A percentile compares a stretch with the other conserved stretches of the same genome.
These are phyloP conservation scores for Globisporangium apiculatum DNA, from an alignment of 352 stramenopile genomes.

Conservation along the genomic window DNA sequence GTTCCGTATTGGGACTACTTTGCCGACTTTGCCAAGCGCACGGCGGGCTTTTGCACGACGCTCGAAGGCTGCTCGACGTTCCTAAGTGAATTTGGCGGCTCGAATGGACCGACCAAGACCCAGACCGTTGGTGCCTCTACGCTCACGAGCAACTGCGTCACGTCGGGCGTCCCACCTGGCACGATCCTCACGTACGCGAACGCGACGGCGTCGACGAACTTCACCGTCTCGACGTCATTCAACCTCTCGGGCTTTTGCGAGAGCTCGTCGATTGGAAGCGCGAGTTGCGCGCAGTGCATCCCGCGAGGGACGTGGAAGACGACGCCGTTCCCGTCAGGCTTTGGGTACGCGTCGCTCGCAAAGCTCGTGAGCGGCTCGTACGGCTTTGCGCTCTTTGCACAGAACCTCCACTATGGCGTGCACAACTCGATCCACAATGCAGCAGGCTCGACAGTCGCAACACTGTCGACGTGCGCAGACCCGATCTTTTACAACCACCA, in stretches of 20 bases:
- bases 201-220: conserved; percentile 4
- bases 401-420: conserved; percentile 49
- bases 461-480: conserved; percentile 40
- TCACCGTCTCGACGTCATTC: conserved; percentile 10
- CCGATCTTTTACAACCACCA: conserved; percentile 75
- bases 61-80: conserved; percentile 58
- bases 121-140: conserved; percentile 20
- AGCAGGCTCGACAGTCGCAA: conserved; percentile 36
- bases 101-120: conserved; percentile 8
- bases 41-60: conserved; percentile 23
- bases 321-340: conserved; percentile 37
- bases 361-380: conserved; percentile 37
- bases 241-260: conserved; percentile 43
- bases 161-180: not conserved
- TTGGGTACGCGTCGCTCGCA: conserved; percentile 45
- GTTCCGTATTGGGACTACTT: conserved; percentile 82
- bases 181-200: conserved; percentile 9
- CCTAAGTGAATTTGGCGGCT: conserved; percentile 55
- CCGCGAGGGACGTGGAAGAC: conserved; percentile 41
- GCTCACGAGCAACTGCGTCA: conserved; percentile 18
- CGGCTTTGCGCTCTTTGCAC: conserved; percentile 37
- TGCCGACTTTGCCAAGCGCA: conserved; percentile 44
- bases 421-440: conserved; percentile 71
- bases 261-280: conserved; percentile 31
- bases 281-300: conserved; percentile 42